Base-by-base conservation (phyloP, 2,329 filamentous ascomycete species). In the Penicillium sclerotigenum region DNA sequence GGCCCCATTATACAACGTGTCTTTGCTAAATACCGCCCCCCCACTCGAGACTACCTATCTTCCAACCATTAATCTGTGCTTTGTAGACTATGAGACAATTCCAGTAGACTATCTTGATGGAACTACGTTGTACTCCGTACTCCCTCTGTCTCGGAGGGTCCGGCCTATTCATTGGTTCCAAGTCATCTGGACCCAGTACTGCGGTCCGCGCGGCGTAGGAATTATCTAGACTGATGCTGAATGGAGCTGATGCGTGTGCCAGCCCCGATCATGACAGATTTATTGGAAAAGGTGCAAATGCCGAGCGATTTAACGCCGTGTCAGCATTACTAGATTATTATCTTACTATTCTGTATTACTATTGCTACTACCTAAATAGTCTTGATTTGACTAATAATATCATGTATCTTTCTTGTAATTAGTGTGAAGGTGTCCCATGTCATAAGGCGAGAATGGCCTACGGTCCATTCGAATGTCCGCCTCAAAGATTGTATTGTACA, bases 1-100 rank as follows among this genome's bases (percentile, higher is more conserved):
- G 37, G 59, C 53, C 52, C 59, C 59, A 58, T 58, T 51, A 50
- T 60, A 47, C 57, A 61, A 59, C 59, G 59, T 62, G 59, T 60
- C 57, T 43, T 49, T 50, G 46, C 38, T 55, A 31, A 41, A 47
- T 28, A 47, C 43, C 49, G 45, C 58, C 58, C 43, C 49, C 47
- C 58, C 58, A 59, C 58, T 47, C 31, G 28, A 55, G 38, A 49
- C 43, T 28, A 33, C 31, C 24, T 31, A 45, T 51, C 34, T 31
- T 47, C 42, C 26, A 40, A 53, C 47, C 34, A 29, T 49, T 28
- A 24, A 16, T n/a, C 8, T 33, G 14, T 34, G 20, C 48, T 42
- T 22, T 28, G n/a, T 28, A 36, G 29, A 34, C 28, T 29, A 47
- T 47, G 51, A 47, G 51, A 41, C 34, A 47, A 47, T 47, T 24